Conservation (phyloP, 108 stramenopile species). For the Aurantiochytrium sp. region DNA sequence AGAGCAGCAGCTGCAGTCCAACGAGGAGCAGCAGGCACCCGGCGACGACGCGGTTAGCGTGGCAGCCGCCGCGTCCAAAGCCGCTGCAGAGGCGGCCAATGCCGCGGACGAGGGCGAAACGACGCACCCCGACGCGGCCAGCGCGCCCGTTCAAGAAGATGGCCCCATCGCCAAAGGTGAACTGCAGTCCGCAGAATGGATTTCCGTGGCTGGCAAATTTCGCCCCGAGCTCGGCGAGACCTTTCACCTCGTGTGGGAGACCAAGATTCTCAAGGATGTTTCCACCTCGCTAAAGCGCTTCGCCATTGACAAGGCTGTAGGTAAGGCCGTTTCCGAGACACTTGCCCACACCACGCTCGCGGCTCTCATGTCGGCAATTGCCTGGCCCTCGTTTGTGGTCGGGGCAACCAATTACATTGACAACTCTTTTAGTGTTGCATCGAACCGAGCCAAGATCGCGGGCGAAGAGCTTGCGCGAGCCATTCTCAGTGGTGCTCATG, state of each 20-base stretch:
- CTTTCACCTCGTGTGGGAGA: constrained; percentile 7
- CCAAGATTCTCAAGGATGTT: background rate
- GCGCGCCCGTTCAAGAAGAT: background rate
- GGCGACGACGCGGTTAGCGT: no score
- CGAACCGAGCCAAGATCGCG: constrained; percentile 75
- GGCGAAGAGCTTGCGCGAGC: constrained; percentile 76
- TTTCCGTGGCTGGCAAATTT: background rate
- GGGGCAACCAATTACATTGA: constrained; percentile 73
- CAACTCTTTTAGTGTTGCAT: constrained; percentile 77
- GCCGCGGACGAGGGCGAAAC: background rate
- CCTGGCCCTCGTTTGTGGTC: constrained; percentile 63
- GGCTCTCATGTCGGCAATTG: constrained; percentile 64
- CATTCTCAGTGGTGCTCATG: constrained; percentile 62
- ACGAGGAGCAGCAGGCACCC: no score
- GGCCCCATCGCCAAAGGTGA: background rate
- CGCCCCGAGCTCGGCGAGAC: background rate
- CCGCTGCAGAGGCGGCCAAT: no score
- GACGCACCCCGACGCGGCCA: background rate
- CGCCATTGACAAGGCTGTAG: background rate
- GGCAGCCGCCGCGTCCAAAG: no score
- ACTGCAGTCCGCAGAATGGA: background rate
- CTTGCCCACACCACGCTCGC: constrained; percentile 52
- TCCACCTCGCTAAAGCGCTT: background rate
- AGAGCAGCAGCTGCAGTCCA: no score
- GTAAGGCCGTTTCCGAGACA: background rate